phyloP scores from a whole-genome alignment of 148 eudicot genomes.

The Camellia sinensis region DNA sequence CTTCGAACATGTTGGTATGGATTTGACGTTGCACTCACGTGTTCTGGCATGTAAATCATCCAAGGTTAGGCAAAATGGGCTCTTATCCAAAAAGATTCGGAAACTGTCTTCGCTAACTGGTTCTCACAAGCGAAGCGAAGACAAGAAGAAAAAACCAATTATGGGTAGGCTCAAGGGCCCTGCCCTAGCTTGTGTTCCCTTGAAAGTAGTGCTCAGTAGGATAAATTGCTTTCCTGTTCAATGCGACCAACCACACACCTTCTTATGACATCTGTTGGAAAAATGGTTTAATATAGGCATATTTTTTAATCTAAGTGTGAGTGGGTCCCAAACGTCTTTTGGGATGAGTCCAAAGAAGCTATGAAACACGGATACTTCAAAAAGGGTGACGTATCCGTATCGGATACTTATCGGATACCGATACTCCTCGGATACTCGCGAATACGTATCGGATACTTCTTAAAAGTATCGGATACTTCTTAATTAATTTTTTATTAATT shows the following conservation, averaged over 20 bases:
- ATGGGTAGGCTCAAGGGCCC: constrained; percentile 50
- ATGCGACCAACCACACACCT: constrained; percentile 24
- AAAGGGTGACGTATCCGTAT: too few species aligned
- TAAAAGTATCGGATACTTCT: too few species aligned
- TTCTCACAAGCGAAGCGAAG: constrained; percentile 30
- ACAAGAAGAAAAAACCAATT: constrained; percentile 29
- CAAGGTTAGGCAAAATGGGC: constrained; percentile 44
- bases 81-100: constrained; percentile 60
- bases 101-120: constrained; percentile 68
- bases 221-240: constrained; percentile 51
- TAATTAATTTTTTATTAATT: too few species aligned
- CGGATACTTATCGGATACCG: too few species aligned
- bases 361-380: too few species aligned
- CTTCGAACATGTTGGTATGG: constrained; percentile 16
- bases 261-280: too few species aligned
- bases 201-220: constrained; percentile 70
- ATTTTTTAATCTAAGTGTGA: too few species aligned
- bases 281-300: too few species aligned
- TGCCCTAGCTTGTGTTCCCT: constrained; percentile 72
- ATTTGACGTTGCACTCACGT: constrained; percentile 17
- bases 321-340: too few species aligned
- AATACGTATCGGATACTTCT: too few species aligned
- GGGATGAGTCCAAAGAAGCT: too few species aligned
- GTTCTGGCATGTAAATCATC: constrained; percentile 31
- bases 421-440: too few species aligned